Percentiles rank a stretch among this genome's conserved stretches.
phyloP scores from a whole-genome alignment of 1,139 yeast genomes.

The Kurtzmaniella natalensis region DNA sequence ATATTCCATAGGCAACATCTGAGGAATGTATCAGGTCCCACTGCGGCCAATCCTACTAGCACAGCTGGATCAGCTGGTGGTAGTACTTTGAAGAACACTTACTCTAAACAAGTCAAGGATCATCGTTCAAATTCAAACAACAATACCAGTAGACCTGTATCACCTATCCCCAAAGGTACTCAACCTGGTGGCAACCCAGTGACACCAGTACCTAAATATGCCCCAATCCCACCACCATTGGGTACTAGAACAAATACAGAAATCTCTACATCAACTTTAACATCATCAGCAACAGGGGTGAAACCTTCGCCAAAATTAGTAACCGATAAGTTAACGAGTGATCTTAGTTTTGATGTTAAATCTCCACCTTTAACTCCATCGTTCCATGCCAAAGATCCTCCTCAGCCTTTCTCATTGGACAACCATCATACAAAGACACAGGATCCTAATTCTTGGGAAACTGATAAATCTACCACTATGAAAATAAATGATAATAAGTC shows the following conservation, averaged over 20 bases:
- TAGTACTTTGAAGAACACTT: slow-evolving; percentile 20
- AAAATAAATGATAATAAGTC: background rate
- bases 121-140: slow-evolving; percentile 27
- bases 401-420: background rate
- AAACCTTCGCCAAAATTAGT: slow-evolving; percentile 3
- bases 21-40: slow-evolving; percentile 5
- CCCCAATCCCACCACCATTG: background rate
- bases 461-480: slow-evolving; percentile 1
- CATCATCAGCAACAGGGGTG: background rate
- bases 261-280: background rate
- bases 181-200: no score
- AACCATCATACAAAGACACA: background rate
- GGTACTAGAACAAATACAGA: background rate
- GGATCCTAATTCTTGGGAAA: background rate
- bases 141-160: slow-evolving; percentile 20
- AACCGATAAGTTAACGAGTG: slow-evolving; percentile 1
- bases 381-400: background rate
- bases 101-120: slow-evolving; percentile 31
- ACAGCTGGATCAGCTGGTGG: slow-evolving; percentile 4
- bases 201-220: slow-evolving; percentile 2
- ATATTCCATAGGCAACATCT: slow-evolving; percentile 27
- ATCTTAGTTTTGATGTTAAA: slow-evolving; percentile 2
- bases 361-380: slow-evolving; percentile 1
- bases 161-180: slow-evolving; percentile 15
- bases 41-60: slow-evolving; percentile 9